Evolutionary conservation across 257 asterid genomes (phyloP).

Genomic region (Penstemon eatonii): DNA sequence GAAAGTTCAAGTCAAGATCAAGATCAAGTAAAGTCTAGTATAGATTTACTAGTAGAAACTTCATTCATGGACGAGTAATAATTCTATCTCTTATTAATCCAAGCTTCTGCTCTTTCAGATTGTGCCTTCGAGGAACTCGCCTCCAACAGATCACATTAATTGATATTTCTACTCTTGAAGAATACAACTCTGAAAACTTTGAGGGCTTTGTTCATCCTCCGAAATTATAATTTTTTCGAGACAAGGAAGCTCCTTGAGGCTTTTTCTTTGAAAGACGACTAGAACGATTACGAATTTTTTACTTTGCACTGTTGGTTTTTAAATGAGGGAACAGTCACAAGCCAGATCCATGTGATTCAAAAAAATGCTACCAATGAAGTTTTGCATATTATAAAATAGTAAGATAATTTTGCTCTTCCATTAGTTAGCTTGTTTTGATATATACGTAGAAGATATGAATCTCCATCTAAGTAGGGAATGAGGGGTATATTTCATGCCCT

Average conservation of each 20-base stretch:
- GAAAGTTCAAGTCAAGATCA: constrained; percentile 32
- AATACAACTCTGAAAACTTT: constrained; percentile 16
- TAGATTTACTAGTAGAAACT: constrained; percentile 12
- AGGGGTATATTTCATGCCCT: too few species aligned
- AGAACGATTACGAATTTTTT: constrained; percentile 7
- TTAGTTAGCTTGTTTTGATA: constrained; percentile 2
- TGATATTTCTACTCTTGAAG: background rate
- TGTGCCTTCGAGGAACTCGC: constrained; percentile 24
- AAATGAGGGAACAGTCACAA: constrained; percentile 16
- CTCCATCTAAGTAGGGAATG: too few species aligned
- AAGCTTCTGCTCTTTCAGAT: constrained; percentile 30
- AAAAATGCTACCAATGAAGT: constrained; percentile 3
- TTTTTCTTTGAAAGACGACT: constrained; percentile 12
- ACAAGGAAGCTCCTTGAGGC: background rate
- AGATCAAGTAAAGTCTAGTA: constrained; percentile 38
- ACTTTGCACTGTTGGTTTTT: constrained; percentile 1
- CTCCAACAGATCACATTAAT: constrained; percentile 11
- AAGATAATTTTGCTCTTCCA: constrained; percentile 5
- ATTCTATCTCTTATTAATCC: constrained; percentile 25
- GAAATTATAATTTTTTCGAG: constrained; percentile 18
- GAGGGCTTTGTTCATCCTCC: constrained; percentile 22
- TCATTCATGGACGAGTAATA: background rate
- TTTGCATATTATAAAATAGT: background rate
- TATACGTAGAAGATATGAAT: background rate
- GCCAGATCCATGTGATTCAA: constrained; percentile 16